phyloP scores from a whole-genome alignment of 2,329 filamentous ascomycete genomes.

The Pseudomassariella vexata region DNA sequence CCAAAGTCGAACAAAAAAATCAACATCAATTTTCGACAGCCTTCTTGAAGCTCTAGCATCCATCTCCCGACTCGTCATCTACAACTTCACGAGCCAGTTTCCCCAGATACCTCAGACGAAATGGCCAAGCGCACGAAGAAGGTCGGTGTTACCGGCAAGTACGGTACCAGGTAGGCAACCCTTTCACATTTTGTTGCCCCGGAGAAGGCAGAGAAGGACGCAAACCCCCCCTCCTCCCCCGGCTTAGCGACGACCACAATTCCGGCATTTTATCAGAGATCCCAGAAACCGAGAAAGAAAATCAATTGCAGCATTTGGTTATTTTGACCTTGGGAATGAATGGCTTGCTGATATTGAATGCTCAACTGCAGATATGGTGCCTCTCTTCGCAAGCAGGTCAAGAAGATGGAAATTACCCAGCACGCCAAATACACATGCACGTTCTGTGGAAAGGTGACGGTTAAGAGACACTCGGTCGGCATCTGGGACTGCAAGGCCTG shows the following conservation, averaged over 20 bases:
- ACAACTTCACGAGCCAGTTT: slow-evolving; percentile 16
- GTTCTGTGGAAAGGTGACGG: slow-evolving; percentile 96
- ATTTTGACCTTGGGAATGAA: not conserved
- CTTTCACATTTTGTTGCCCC: slow-evolving; percentile 15
- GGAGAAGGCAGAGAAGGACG: too few species aligned
- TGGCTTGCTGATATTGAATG: slow-evolving; percentile 11
- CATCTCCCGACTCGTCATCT: slow-evolving; percentile 17
- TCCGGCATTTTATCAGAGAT: too few species aligned
- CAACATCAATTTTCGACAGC: too few species aligned
- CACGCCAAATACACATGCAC: slow-evolving; percentile 97
- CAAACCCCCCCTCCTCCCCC: too few species aligned
- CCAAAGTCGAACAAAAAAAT: too few species aligned
- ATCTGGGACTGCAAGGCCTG: slow-evolving; percentile 97
- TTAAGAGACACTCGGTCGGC: slow-evolving; percentile 84
- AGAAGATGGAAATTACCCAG: slow-evolving; percentile 99
- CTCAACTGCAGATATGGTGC: slow-evolving; percentile 75
- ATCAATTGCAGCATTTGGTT: too few species aligned
- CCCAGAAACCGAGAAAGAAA: too few species aligned
- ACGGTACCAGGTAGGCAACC: slow-evolving; percentile 79
- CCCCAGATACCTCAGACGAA: slow-evolving; percentile 45
- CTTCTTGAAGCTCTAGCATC: too few species aligned
- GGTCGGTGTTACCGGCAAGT: slow-evolving; percentile 98
- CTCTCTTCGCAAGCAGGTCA: slow-evolving; percentile 97
- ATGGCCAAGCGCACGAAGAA: slow-evolving; percentile 98
- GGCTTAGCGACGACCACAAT: too few species aligned